phyloP scores from a whole-genome alignment of 2,329 filamentous ascomycete genomes.

The Trichoderma arundinaceum region DNA sequence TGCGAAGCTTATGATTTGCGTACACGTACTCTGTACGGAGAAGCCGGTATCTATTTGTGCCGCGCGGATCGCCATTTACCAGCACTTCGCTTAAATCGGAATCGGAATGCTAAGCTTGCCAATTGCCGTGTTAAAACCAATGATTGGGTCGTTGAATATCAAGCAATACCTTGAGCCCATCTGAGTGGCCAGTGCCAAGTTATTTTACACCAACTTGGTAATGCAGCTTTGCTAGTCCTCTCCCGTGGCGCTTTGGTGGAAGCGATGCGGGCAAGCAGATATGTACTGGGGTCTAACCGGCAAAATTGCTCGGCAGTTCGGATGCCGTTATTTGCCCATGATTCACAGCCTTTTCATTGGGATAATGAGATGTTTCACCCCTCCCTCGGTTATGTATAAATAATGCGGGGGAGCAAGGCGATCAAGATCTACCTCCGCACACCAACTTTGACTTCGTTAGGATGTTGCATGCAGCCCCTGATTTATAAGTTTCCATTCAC shows the following conservation, averaged over 20 bases:
- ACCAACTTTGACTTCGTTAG: neutral
- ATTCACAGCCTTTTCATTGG: too few species aligned
- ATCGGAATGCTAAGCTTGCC: neutral
- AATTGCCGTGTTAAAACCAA: neutral
- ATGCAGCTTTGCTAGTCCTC: neutral
- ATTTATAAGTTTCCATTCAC: neutral
- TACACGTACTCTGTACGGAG: too few species aligned
- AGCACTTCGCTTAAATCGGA: neutral
- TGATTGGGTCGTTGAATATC: neutral
- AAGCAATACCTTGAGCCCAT: neutral
- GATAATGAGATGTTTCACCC: too few species aligned
- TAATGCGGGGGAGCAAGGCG: slow-evolving; percentile 10
- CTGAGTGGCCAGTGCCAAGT: neutral
- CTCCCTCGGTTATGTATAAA: neutral
- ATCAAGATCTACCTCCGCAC: neutral
- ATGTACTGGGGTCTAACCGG: too few species aligned
- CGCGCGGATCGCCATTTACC: neutral
- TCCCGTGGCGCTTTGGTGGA: neutral
- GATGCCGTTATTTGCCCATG: neutral
- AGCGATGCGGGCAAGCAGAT: neutral
- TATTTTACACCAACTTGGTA: neutral
- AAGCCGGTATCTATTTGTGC: neutral
- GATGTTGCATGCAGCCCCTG: too few species aligned
- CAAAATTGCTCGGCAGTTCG: too few species aligned
- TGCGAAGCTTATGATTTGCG: neutral